Evolutionary conservation across 2,329 filamentous ascomycete species (phyloP).

Genomic region (Penicillium palitans): DNA sequence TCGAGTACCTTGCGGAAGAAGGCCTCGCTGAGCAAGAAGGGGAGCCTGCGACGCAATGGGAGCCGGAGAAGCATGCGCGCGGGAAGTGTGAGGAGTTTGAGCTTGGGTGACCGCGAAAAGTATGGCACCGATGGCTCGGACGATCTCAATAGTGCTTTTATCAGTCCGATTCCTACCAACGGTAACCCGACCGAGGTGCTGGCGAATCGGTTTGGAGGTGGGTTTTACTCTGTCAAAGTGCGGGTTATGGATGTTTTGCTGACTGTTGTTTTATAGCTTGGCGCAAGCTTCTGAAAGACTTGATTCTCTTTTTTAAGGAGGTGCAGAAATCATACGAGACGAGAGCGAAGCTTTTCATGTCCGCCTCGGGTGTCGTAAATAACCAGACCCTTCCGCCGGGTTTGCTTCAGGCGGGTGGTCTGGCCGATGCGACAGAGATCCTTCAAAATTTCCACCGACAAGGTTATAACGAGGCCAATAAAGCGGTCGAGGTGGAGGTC

Average conservation of each 20-base stretch:
- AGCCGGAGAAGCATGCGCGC: conserved; percentile 81
- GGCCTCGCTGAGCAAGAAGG: conserved; percentile 69
- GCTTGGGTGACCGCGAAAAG: conserved; percentile 63
- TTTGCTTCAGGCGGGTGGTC: conserved; percentile 78
- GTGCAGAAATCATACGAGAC: conserved; percentile 86
- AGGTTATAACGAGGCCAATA: conserved; percentile 76
- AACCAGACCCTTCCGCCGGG: conserved; percentile 72
- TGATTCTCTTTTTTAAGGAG: conserved; percentile 92
- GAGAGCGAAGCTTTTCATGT: conserved; percentile 76
- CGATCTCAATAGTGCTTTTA: conserved; percentile 77
- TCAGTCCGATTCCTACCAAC: conserved; percentile 82
- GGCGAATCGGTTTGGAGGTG: conserved; percentile 84
- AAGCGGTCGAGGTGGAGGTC: conserved; percentile 84
- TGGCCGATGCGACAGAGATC: conserved; percentile 81
- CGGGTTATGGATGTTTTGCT: conserved; percentile 3
- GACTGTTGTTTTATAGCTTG: conserved; percentile 63
- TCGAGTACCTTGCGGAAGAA: conserved; percentile 88
- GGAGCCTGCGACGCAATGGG: conserved; percentile 73
- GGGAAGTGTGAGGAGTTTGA: conserved; percentile 81
- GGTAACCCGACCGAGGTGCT: conserved; percentile 86
- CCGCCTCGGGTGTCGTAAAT: conserved; percentile 80
- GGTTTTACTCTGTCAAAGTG: background rate
- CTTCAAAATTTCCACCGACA: conserved; percentile 80
- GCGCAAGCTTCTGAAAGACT: conserved; percentile 91
- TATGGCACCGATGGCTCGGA: conserved; percentile 54